A percentile compares a stretch with the other conserved stretches of the same genome.
phyloP scores from a whole-genome alignment of 352 stramenopile genomes.

The Saprolegnia diclina region DNA sequence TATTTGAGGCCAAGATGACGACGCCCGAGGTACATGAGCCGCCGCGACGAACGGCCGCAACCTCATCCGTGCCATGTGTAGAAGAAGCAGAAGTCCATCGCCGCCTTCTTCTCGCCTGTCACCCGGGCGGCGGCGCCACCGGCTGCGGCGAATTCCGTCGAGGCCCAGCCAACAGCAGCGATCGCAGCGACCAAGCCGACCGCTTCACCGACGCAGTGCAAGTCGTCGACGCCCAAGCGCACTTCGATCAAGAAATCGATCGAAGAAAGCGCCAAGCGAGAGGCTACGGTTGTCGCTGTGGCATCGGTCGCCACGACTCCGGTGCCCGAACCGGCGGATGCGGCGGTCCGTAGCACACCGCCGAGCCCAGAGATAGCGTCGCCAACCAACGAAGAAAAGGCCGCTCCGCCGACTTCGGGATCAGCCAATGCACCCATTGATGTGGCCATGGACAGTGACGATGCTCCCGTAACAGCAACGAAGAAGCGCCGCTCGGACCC shows the following conservation, averaged over 20 bases:
- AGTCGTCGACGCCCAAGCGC: not conserved
- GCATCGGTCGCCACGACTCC: too few relatives aligned
- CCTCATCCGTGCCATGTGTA: not conserved
- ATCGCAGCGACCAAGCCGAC: slow-evolving; percentile 12
- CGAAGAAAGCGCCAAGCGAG: slow-evolving; percentile 7
- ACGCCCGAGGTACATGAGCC: slow-evolving; percentile 18
- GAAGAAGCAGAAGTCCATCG: slow-evolving; percentile 72
- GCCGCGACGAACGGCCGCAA: not conserved
- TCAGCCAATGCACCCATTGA: not conserved
- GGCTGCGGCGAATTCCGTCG: not conserved
- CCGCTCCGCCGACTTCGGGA: not conserved
- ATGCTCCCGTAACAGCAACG: not conserved
- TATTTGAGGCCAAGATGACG: slow-evolving; percentile 15
- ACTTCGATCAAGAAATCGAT: not conserved
- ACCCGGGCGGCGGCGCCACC: not conserved
- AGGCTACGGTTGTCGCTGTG: not conserved
- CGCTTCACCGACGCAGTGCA: not conserved
- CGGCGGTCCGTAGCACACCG: too few relatives aligned
- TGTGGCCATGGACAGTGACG: not conserved
- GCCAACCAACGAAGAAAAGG: not conserved
- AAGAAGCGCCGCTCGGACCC: not conserved
- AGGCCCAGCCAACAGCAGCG: slow-evolving; percentile 13
- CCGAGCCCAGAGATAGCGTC: too few relatives aligned
- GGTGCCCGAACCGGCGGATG: too few relatives aligned
- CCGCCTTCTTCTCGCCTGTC: slow-evolving; percentile 67